Evolutionary conservation across 2,329 filamentous ascomycete genomes (phyloP), one percentile per base, ranked within the genome.

Genomic region (Endothia cerciana): DNA sequence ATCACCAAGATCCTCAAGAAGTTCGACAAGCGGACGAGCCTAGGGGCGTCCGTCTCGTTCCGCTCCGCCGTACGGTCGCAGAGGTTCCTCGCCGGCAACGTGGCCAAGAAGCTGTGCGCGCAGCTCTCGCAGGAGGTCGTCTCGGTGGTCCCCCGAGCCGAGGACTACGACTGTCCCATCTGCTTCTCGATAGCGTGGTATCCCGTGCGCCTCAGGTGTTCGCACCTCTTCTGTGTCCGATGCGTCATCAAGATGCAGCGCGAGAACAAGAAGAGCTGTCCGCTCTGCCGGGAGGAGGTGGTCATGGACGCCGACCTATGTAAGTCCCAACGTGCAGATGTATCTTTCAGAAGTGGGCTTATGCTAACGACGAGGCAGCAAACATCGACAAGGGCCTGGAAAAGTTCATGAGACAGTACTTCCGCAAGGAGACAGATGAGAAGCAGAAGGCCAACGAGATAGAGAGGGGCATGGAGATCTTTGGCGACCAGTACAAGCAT

Each of bases 1-100:
- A 87, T 95, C 72, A 81, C 81, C 41, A 97, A 97, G 76, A 97
- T 97, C 61, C 78, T 97, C 62, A 97, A 97, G 76, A 97, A 94
- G 78, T 97, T 97, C 74, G 91, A 95, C 77, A 97, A 97, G 77
- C 87, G 88, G 66, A 97, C 93, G 1, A 87, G 90, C 0, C 81
- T 96, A 25, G 88, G 89, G 33, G 88, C 90, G 1, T 87, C 87
- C 47, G 80, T 85, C 43, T 83, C 82, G 0, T 91, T 92, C 70
- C 87, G 88, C 0, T 79, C 81, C 10, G 80, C 82, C 30, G 82
- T 91, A 62, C 80, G 83, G 62, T 84, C 87, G 3, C 83, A 86
- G 28, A 83, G 84, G 58, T 84, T 90, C 45, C 82, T 92, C 66
- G 83, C 89, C 1, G 85, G 87, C 66, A 85, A 85, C 62, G 86